A percentile compares a stretch with the other conserved stretches of the same genome.
These are phyloP conservation scores for Calonectria pseudoturangicola DNA, from an alignment of 2,329 filamentous ascomycete genomes.

Conservation along the genomic window DNA sequence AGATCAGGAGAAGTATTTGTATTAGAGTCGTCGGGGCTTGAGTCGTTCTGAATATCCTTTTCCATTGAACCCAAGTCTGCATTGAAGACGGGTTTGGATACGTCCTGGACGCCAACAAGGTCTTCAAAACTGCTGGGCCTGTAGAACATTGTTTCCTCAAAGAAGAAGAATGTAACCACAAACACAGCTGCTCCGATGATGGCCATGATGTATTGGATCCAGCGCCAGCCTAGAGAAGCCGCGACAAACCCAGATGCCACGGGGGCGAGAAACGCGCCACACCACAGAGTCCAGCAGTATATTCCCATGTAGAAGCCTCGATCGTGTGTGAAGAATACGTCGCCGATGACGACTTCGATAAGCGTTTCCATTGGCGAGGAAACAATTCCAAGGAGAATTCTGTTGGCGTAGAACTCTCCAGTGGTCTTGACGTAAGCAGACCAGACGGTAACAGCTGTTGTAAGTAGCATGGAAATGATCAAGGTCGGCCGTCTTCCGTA, in stretches of 20 bases:
- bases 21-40: background rate
- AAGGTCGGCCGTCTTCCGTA: conserved; percentile 44
- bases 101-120: conserved; percentile 18
- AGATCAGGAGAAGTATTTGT: conserved; percentile 11
- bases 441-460: conserved; percentile 48
- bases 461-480: conserved; percentile 45
- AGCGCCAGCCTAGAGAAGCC: conserved; percentile 49
- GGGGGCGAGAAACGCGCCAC: conserved; percentile 50
- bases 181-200: conserved; percentile 41
- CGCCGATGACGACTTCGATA: conserved; percentile 49
- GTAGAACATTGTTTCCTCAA: conserved; percentile 53
- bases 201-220: conserved; percentile 52
- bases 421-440: conserved; percentile 47
- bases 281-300: conserved; percentile 52
- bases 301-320: conserved; percentile 53
- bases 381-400: conserved; percentile 49
- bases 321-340: conserved; percentile 51
- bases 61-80: conserved; percentile 7
- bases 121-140: conserved; percentile 31
- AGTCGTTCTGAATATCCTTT: conserved; percentile 29
- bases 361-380: conserved; percentile 51
- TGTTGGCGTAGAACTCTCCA: conserved; percentile 52
- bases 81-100: background rate
- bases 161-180: conserved; percentile 48
- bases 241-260: conserved; percentile 52